Evolutionary conservation across 371 early-diverging fungal genomes (phyloP), one percentile per base, ranked within the genome.

Genomic region (Capillidium rhysosporum): DNA sequence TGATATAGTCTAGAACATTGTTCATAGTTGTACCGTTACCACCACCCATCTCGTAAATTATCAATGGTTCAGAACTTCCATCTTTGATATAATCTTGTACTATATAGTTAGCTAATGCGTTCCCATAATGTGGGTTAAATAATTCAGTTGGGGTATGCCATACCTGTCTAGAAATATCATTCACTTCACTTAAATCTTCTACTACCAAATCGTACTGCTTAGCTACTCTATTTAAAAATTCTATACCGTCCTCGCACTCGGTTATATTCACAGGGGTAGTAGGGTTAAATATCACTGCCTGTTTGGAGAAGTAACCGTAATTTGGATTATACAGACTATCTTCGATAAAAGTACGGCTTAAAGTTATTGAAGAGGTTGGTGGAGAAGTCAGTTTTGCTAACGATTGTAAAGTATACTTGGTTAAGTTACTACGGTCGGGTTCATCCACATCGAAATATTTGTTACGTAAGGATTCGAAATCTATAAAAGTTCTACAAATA

Each of bases 101-200:
- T 41, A 96, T 76, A 57, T 92, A 85, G 53, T 83, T 82, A 2
- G 93, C 97, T 55, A 96, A 67, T 9, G 94, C 86, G 58, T 84
- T 79, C 0, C 90, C 92, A 64, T 89, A 91, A 79, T 80, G 86
- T 14, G 92, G 90, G 79, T 79, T 89, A 65, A 97, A 90, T 25
- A 95, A 64, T 63, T 95, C 95, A 0, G 92, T 89, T 2, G 95
- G 91, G 2, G 98, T 95, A 64, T 95, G 94, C 94, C 98, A 94
- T 23, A 92, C 79, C 66, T 93, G 95, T 58, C 85, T 66, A 0
- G 87, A 70, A 45, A 78, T 61, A 53, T 74, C 73, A 9, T 71
- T 67, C 26, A 74, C 73, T 21, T 68, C 67, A 16, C 69, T 69
- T 43, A 74, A 71, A 28, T 64, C 60, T 24, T 65, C 69, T 62